Evolutionary conservation across 139 green algal species (phyloP), one percentile per base, ranked within the genome.

Genomic region (Desmodesmus armatus): DNA sequence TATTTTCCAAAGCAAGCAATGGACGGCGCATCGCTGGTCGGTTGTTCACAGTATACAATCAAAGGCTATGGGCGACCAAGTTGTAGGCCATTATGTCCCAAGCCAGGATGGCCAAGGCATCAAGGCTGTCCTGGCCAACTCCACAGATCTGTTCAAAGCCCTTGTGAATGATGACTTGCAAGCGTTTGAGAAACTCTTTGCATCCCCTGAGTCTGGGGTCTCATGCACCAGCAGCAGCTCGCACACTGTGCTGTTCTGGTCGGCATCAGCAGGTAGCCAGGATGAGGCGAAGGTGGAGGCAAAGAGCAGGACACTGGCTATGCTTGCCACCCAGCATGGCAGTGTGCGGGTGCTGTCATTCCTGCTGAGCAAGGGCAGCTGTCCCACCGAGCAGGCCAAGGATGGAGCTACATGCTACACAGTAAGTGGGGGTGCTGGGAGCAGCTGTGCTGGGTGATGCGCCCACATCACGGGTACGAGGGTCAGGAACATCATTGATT

Each of bases 71-170:
- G n/a, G n/a, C n/a, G n/a, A n/a, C n/a, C n/a, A n/a, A n/a, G 58
- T 82, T 49, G 63, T 91, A 65, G 89, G 89, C 41, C 89, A 92
- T 67, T 91, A 91, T 74, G 55, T 92, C 43, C 53, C 84, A 3
- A 77, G 80, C 19, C 55, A 63, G 60, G 60, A n/a, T n/a, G n/a
- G n/a, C n/a, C n/a, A n/a, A n/a, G n/a, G n/a, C n/a, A n/a, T n/a
- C n/a, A n/a, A n/a, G 43, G 87, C 89, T 13, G 70, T 86, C 43
- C 78, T 92, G 2, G 65, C 74, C 35, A 72, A 92, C 47, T 88
- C 76, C 74, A 89, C 80, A 1, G 33, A 58, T 1, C 73, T 92
- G 13, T 92, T 92, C 55, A 86, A 87, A 29, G 58, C 83, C 33
- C 62, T 92, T 9, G 73, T 92, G 7, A 67, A 69, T 6, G 89